Percentiles rank a stretch among this genome's conserved stretches.
Evolutionary conservation across 169 alveolate species (phyloP).

Genomic region (Eimeria praecox): DNA sequence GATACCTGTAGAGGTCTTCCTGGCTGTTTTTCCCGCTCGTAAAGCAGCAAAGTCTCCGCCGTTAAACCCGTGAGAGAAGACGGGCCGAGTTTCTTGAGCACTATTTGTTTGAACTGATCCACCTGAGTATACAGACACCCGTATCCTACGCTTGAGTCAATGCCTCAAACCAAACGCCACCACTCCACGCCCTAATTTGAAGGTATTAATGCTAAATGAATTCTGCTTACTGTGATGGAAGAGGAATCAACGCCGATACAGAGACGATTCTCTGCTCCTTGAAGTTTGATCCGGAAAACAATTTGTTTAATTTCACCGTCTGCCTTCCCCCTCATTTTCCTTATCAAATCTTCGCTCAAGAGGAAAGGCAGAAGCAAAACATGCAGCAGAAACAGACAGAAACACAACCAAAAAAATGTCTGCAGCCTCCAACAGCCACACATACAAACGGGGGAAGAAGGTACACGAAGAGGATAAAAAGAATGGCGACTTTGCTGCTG

Average conservation of each 20-base stretch:
- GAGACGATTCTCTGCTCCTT: neutral
- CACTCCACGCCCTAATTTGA: no score
- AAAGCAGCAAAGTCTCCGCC: conserved; percentile 44
- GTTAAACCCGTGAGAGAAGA: conserved; percentile 56
- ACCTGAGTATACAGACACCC: no score
- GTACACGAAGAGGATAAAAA: no score
- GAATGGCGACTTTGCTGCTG: no score
- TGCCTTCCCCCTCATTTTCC: neutral
- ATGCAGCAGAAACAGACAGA: neutral
- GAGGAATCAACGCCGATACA: conserved; percentile 37
- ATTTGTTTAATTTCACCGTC: conserved; percentile 40
- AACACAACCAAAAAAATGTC: neutral
- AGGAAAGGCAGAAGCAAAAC: neutral
- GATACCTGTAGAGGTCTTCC: conserved; percentile 62
- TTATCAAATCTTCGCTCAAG: neutral
- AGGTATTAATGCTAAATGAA: no score
- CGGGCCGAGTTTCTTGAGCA: conserved; percentile 70
- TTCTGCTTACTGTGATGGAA: conserved; percentile 25
- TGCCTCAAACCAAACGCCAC: no score
- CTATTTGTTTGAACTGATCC: conserved; percentile 25
- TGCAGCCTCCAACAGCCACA: neutral
- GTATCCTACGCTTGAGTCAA: no score
- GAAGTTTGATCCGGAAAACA: neutral
- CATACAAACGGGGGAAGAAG: no score
- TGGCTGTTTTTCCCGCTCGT: conserved; percentile 42